Evolutionary conservation across 1,284 basidiomycete genomes (phyloP).

Genomic region (Naganishia liquefaciens): DNA sequence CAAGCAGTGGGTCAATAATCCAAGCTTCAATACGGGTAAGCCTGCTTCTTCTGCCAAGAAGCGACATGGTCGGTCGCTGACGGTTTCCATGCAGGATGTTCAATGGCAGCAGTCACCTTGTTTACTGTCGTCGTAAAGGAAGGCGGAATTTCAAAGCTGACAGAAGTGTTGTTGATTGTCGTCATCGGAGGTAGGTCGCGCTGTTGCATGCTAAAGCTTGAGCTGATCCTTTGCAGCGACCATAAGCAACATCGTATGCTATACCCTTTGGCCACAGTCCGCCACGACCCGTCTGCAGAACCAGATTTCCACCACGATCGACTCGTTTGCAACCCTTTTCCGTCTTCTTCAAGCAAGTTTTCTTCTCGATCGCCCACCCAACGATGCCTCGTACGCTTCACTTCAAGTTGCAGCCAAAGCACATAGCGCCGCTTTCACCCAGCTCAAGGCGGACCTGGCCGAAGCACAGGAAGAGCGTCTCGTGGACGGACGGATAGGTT

Average conservation of each 20-base stretch:
- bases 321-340: constrained; percentile 82
- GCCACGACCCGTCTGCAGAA: constrained; percentile 77
- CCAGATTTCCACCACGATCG: constrained; percentile 78
- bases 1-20: constrained; percentile 82
- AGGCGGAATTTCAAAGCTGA: constrained; percentile 72
- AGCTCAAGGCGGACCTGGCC: constrained; percentile 73
- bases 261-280: constrained; percentile 75
- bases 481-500: constrained; percentile 55
- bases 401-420: constrained; percentile 72
- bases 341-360: constrained; percentile 78
- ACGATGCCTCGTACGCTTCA: constrained; percentile 61
- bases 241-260: constrained; percentile 82
- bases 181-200: constrained; percentile 61
- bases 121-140: constrained; percentile 88
- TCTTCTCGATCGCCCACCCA: constrained; percentile 62
- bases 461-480: constrained; percentile 84
- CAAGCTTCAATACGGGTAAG: constrained; percentile 85
- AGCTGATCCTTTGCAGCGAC: constrained; percentile 48
- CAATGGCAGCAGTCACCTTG: constrained; percentile 83
- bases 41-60: neutral
- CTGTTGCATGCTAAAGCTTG: neutral
- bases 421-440: constrained; percentile 84
- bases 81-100: constrained; percentile 64
- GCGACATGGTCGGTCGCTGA: neutral
- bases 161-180: constrained; percentile 76